A percentile compares a stretch with the other conserved stretches of the same genome.
These are phyloP conservation scores for Physcomitrellopsis africana DNA, from an alignment of 225 moss, liverwort and hornwort species.

Conservation along the genomic window DNA sequence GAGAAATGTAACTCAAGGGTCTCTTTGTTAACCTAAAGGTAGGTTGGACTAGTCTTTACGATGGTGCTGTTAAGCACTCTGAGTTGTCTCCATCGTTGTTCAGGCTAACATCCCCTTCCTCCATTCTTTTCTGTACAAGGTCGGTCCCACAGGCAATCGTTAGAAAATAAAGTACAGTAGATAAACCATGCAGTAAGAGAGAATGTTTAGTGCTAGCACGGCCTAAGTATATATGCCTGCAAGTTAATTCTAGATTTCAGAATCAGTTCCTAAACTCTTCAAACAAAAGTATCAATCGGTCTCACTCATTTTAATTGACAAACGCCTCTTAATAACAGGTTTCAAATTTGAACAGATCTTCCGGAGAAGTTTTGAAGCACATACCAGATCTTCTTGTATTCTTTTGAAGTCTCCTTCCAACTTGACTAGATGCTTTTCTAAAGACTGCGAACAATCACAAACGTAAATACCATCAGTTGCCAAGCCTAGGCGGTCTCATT, in stretches of 20 bases:
- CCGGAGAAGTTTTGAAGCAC: constrained; percentile 24
- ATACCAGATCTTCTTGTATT: constrained; percentile 73
- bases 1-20: background rate
- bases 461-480: constrained; percentile 18
- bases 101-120: constrained; percentile 30
- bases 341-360: background rate
- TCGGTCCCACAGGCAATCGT: constrained; percentile 9
- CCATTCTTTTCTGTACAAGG: constrained; percentile 55
- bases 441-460: constrained; percentile 53
- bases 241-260: background rate
- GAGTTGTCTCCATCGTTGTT: constrained; percentile 17
- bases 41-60: constrained; percentile 13
- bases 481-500: no score
- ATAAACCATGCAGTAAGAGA: background rate
- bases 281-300: no score
- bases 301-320: background rate
- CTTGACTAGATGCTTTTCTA: constrained; percentile 70
- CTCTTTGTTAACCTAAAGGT: constrained; percentile 9
- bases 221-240: background rate
- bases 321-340: background rate
- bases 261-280: background rate
- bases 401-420: constrained; percentile 66
- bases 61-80: constrained; percentile 7
- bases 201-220: background rate
- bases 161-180: background rate